A percentile compares a stretch with the other conserved stretches of the same genome.
These are phyloP conservation scores for Avena atlantica DNA, from an alignment of 176 grass and related monocot genomes.

Conservation along the genomic window DNA sequence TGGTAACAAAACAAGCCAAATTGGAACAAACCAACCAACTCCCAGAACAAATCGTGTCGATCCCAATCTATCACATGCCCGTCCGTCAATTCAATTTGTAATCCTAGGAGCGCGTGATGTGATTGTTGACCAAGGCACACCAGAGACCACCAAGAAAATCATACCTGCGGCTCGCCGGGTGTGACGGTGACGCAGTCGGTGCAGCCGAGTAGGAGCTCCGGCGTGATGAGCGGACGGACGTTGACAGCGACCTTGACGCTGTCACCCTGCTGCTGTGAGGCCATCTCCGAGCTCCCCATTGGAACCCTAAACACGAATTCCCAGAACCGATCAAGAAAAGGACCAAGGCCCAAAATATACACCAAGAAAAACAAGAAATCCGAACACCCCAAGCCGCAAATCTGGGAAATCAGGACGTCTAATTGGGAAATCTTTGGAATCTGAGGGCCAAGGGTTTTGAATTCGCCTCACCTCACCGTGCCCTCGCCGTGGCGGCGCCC, in stretches of 20 bases:
- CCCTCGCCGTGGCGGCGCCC: constrained; percentile 28
- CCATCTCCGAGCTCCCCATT: constrained; percentile 62
- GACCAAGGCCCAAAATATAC: neutral
- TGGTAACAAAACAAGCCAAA: neutral
- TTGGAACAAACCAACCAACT: neutral
- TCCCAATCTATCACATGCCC: neutral
- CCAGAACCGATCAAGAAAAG: neutral
- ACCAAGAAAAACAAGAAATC: neutral
- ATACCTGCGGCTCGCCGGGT: constrained; percentile 90
- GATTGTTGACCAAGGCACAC: neutral
- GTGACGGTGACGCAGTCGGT: constrained; percentile 81
- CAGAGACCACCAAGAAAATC: neutral
- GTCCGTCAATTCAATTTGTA: neutral
- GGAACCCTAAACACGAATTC: constrained; percentile 37
- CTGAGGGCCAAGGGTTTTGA: constrained; percentile 17
- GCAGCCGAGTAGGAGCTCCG: constrained; percentile 79
- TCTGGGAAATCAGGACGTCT: neutral
- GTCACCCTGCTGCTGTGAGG: constrained; percentile 54
- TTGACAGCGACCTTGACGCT: constrained; percentile 95
- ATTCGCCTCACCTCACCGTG: constrained; percentile 10
- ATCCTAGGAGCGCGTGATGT: neutral
- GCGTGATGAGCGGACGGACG: constrained; percentile 86
- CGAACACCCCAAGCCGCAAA: neutral
- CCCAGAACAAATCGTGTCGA: neutral
- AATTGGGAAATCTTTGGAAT: neutral